Percentiles rank a stretch among this genome's conserved stretches.
Evolutionary conservation across 23 red algal species (phyloP).

Genomic region (Cyanidium caldarium): DNA sequence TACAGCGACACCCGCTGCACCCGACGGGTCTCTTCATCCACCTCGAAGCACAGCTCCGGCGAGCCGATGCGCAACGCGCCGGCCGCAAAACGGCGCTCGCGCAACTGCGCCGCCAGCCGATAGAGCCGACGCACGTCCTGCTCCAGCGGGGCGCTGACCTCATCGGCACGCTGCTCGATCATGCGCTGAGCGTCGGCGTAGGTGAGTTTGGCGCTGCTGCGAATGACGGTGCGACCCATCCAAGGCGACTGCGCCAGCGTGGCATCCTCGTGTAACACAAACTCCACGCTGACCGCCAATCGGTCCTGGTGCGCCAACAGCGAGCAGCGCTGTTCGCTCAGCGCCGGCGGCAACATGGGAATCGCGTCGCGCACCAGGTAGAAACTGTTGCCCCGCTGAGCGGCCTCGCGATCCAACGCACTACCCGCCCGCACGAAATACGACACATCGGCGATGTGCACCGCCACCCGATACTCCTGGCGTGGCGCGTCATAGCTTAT

Average conservation of each 20-base stretch:
- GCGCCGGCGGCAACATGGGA: slow-evolving; percentile 16
- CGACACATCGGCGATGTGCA: slow-evolving; percentile 21
- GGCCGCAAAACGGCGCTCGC: slow-evolving; percentile 38
- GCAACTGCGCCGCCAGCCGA: slow-evolving; percentile 30
- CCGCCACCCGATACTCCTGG: not conserved
- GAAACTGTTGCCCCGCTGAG: not conserved
- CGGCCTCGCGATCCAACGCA: slow-evolving; percentile 2
- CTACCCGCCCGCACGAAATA: not conserved
- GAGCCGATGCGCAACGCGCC: slow-evolving; percentile 57
- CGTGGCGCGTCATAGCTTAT: not conserved
- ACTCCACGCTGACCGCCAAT: not conserved
- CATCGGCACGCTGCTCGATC: not conserved
- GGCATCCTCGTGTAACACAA: not conserved
- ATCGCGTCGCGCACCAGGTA: slow-evolving; percentile 5
- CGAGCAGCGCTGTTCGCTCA: not conserved
- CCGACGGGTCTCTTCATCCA: slow-evolving; percentile 32
- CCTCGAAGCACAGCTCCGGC: slow-evolving; percentile 69
- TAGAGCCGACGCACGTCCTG: not conserved
- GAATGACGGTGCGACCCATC: slow-evolving; percentile 5
- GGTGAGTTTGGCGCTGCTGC: not conserved
- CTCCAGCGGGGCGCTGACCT: not conserved
- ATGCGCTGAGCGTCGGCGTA: slow-evolving; percentile 5
- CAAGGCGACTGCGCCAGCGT: not conserved
- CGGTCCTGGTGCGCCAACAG: not conserved
- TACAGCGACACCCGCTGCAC: slow-evolving; percentile 45